A percentile compares a stretch with the other conserved stretches of the same genome.
phyloP scores from a whole-genome alignment of 805 yeast genomes.

The Saccharomycopsis fodiens region DNA sequence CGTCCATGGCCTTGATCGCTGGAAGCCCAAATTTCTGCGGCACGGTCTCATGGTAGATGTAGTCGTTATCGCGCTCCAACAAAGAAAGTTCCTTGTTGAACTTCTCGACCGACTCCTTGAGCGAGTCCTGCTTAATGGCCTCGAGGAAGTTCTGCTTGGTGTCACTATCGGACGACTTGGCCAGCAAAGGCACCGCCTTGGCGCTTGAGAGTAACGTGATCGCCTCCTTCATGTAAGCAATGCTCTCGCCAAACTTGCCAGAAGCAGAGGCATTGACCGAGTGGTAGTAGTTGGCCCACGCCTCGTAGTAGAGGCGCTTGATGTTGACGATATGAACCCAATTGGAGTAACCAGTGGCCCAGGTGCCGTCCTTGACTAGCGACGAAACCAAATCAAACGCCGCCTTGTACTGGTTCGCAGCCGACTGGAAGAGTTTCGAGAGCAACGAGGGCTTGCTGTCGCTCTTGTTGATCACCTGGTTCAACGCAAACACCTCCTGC shows the following conservation, averaged over 20 bases:
- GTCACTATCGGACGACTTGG: conserved; percentile 12
- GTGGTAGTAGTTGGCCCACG: conserved; percentile 55
- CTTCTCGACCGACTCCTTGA: conserved; percentile 29
- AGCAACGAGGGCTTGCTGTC: conserved; percentile 54
- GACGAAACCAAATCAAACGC: conserved; percentile 32
- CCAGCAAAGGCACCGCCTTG: conserved; percentile 22
- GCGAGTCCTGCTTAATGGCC: conserved; percentile 27
- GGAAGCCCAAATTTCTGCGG: conserved; percentile 57
- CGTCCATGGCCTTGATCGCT: conserved; percentile 60
- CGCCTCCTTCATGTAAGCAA: conserved; percentile 38
- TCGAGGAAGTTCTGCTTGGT: conserved; percentile 12
- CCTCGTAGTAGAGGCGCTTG: conserved; percentile 48
- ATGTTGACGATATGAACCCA: conserved; percentile 49
- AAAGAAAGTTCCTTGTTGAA: conserved; percentile 28
- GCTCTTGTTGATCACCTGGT: conserved; percentile 43
- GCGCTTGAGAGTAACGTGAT: conserved; percentile 37
- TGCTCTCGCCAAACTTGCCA: conserved; percentile 65
- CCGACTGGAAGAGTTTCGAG: conserved; percentile 65
- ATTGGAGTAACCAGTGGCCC: conserved; percentile 19
- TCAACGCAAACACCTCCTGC: conserved; percentile 73
- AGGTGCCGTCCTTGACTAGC: conserved; percentile 22
- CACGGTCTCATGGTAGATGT: conserved; percentile 72
- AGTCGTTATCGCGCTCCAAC: conserved; percentile 78
- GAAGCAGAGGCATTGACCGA: conserved; percentile 39
- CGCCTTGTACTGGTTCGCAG: conserved; percentile 47